Base-by-base conservation (phyloP, 2,329 filamentous ascomycete genomes). In the Rhexocercosporidium sp. region DNA sequence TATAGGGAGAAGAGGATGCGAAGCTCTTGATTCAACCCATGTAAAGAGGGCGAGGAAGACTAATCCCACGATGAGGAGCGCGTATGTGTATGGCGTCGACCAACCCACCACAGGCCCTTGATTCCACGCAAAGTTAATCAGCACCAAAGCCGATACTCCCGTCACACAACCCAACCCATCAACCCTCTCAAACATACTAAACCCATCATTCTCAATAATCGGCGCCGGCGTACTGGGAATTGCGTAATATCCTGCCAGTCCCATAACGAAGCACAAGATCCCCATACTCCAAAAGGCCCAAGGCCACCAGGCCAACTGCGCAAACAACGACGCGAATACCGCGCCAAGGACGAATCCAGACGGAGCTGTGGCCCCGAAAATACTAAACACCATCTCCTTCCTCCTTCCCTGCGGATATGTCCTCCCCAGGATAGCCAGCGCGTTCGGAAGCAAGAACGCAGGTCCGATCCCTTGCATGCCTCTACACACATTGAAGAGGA, bases 81-180 rank as follows among this genome's bases (percentile, higher is more conserved):
- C 79, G 59, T 74, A 75, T 4, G 67, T 66, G 56, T 75, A 75
- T 1, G 74, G 72, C 12, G 69, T 73, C 3, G 22, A 8, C 74
- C 74, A 75, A 5, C 73, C 72, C 14, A 72, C 64, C 8, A 68
- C 64, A 1, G 74, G 72, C 18, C 72, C 75, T 67, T 76, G 73
- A 39, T 86, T 88, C 77, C 84, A 84, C 0, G 84, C 83, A 61
- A 88, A 84, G 65, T 87, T 85, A 70, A 87, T 79, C n/a, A 86
- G 79, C 2, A 87, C 79, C 65, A 86, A 79, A 7, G 81, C 83
- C 3, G 78, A 77, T 6, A 87, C 80, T 5, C 85, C 85, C 3
- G 80, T 77, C 3, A 79, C 66, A 6, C 80, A 80, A 12, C 84
- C 85, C 6, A 81, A 72, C 22, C 81, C 70, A 65, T 86, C 80